A percentile compares a stretch with the other conserved stretches of the same genome.
Evolutionary conservation across 148 eudicot species (phyloP).

Genomic region (Rhododendron vialii): DNA sequence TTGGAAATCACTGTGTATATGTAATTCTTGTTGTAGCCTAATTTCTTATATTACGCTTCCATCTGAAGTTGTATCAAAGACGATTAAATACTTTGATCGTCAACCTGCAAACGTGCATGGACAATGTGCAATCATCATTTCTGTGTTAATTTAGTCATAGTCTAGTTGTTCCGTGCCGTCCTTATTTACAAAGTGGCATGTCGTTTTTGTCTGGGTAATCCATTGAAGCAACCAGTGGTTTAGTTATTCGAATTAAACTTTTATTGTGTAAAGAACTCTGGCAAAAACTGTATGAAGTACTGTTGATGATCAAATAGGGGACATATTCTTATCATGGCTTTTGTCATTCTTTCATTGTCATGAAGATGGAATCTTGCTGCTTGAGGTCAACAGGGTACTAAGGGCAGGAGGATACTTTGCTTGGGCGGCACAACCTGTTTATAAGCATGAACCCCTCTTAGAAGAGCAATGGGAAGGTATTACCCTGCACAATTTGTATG

Average conservation of each 20-base stretch:
- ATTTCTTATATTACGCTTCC: not conserved
- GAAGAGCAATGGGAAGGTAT: constrained; percentile 97
- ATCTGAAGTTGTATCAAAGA: not conserved
- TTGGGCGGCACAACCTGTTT: constrained; percentile 99
- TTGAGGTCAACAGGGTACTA: constrained; percentile 91
- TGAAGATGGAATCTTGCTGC: constrained; percentile 87
- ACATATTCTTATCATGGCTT: constrained; percentile 14
- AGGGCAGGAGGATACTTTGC: constrained; percentile 95
- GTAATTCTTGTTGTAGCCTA: not conserved
- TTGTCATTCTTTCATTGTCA: constrained; percentile 17
- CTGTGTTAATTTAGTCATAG: not conserved
- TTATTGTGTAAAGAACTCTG: not conserved
- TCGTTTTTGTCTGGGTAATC: not conserved
- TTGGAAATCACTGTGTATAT: not conserved
- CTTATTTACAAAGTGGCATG: not conserved
- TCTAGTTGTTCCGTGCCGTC: not conserved
- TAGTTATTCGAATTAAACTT: not conserved
- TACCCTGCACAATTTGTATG: not conserved
- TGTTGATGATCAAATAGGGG: not conserved
- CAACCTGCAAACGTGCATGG: not conserved
- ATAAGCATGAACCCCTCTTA: constrained; percentile 78
- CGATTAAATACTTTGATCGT: no score
- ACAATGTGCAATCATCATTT: not conserved
- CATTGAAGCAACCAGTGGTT: not conserved
- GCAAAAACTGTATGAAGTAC: not conserved